phyloP scores from a whole-genome alignment of 495 filamentous ascomycete species.

The Hapsidospora chrysogenum region DNA sequence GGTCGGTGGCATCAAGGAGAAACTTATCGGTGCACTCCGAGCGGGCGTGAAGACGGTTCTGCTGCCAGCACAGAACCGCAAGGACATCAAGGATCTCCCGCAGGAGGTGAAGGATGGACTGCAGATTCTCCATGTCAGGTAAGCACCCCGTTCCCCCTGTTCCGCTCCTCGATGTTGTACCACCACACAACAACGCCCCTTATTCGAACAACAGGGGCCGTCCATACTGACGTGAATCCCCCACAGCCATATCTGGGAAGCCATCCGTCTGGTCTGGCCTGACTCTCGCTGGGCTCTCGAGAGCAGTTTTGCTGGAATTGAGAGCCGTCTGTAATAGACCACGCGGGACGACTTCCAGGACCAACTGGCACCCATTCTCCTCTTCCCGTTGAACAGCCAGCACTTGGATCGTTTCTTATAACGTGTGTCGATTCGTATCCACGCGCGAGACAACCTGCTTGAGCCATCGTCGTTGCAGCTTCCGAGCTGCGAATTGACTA shows the following conservation, averaged over 20 bases:
- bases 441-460: too few relatives aligned
- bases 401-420: too few relatives aligned
- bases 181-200: not conserved
- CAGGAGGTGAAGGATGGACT: conserved; percentile 77
- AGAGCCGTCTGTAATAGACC: conserved; percentile 16
- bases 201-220: not conserved
- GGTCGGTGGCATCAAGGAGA: conserved; percentile 97
- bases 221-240: conserved; percentile 10
- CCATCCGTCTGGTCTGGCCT: conserved; percentile 69
- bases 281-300: conserved; percentile 65
- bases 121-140: conserved; percentile 79
- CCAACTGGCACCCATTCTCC: too few relatives aligned
- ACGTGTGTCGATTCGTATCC: too few relatives aligned
- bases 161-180: conserved; percentile 1
- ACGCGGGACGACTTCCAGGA: too few relatives aligned
- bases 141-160: conserved; percentile 26
- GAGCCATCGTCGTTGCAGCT: too few relatives aligned
- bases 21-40: conserved; percentile 83
- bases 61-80: conserved; percentile 73
- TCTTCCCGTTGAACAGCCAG: too few relatives aligned
- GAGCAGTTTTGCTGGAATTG: conserved; percentile 24
- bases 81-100: conserved; percentile 86
- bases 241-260: conserved; percentile 73
- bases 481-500: too few relatives aligned
- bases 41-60: conserved; percentile 92